Conservation (phyloP, 2,329 filamentous ascomycete species). For the Trematosphaeria pertusa region DNA sequence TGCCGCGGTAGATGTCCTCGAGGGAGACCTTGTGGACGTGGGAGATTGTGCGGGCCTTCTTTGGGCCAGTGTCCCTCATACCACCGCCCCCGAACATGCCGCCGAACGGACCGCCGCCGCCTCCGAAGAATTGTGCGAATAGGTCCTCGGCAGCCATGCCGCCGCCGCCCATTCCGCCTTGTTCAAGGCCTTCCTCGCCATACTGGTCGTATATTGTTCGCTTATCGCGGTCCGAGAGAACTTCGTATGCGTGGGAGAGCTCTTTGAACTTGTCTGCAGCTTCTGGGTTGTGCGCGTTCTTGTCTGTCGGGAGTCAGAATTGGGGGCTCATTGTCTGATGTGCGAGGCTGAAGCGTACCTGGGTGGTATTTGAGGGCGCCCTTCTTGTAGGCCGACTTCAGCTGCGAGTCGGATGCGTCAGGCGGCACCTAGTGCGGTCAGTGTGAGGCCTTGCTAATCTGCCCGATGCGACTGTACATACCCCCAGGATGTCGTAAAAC, state of each 20-base stretch:
- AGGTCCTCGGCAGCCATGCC: constrained; percentile 97
- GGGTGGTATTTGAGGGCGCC: constrained; percentile 85
- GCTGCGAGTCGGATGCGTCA: constrained; percentile 79
- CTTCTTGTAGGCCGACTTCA: constrained; percentile 91
- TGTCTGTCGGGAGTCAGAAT: constrained; percentile 69
- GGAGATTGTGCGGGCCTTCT: constrained; percentile 93
- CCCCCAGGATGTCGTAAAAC: constrained; percentile 79
- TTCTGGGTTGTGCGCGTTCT: constrained; percentile 92
- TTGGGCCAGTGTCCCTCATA: constrained; percentile 80
- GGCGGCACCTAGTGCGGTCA: too few relatives aligned
- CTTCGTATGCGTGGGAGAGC: constrained; percentile 92
- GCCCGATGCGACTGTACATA: too few relatives aligned
- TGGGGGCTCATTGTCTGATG: background rate
- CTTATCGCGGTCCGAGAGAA: constrained; percentile 91
- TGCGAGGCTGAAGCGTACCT: constrained; percentile 60
- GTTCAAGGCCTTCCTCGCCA: constrained; percentile 93
- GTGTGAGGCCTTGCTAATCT: too few relatives aligned
- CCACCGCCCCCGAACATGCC: constrained; percentile 69
- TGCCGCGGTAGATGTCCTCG: constrained; percentile 97
- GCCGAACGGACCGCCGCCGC: constrained; percentile 71
- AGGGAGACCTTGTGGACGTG: constrained; percentile 98
- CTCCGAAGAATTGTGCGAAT: constrained; percentile 96
- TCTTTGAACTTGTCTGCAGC: constrained; percentile 99
- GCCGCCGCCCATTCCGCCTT: constrained; percentile 76
- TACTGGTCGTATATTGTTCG: constrained; percentile 94